Evolutionary conservation across 257 asterid species (phyloP), one percentile per base, ranked within the genome.

Genomic region (Gardenia jasminoides): DNA sequence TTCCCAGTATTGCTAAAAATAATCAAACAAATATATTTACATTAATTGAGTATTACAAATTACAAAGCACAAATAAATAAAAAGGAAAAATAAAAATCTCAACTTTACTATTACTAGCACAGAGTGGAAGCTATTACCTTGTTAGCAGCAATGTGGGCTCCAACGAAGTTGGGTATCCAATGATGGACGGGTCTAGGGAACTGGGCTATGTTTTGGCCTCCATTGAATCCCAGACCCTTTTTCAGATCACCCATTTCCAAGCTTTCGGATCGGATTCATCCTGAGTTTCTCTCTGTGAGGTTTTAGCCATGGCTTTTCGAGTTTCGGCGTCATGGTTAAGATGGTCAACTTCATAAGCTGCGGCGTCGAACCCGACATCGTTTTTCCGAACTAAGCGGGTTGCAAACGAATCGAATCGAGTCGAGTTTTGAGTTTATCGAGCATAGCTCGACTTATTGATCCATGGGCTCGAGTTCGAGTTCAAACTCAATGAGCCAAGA

Each of bases 151-250:
- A 82, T 7, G 50, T 87, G 66, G 47, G 98, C 94, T 6, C 93
- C 96, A 31, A 85, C 10, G 62, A 94, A 94, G 87, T 92, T 94
- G 86, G 98, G 98, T 39, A 94, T 94, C 13, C 98, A 93, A 83
- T 94, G 97, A 80, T 92, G 98, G 83, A 94, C 97, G 82, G 98
- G 98, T 31, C 97, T 82, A 46, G 98, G 98, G 43, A 94, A 94
- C 84, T 92, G 94, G 58, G 98, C 96, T 9, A 94, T 87, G 74
- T 94, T 91, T 70, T 76, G 88, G 93, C 92, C 90, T 94, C 98
- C 97, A 94, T 88, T 80, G 87, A 76, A 77, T 94, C 94, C 98
- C 98, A 92, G 26, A 91, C 86, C 92, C 97, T 89, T 81, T 91
- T 91, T 41, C 97, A 82, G 30, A 94, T 90, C 72, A 72, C 87